A percentile compares a stretch with the other conserved stretches of the same genome.
Evolutionary conservation across 208 protist genomes (phyloP).

Genomic region (Crithidia fasciculata): DNA sequence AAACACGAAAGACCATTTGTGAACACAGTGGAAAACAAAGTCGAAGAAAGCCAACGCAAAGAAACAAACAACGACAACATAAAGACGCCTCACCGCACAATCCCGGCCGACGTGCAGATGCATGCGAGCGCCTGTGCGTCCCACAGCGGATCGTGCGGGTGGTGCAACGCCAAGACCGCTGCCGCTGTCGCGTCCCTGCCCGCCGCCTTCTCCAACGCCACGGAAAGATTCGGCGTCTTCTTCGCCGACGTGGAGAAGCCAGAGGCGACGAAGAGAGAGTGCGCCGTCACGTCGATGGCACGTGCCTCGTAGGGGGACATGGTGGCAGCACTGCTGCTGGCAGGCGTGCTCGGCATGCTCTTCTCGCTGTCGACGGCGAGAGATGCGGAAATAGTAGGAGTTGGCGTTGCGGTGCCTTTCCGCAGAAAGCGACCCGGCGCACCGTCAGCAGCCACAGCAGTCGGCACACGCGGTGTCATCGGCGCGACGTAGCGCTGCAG

Average conservation of each 20-base stretch:
- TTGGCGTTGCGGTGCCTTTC: neutral
- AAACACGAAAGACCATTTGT: too few species aligned
- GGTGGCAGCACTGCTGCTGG: neutral
- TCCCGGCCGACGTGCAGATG: constrained; percentile 47
- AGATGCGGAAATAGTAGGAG: neutral
- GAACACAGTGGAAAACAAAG: too few species aligned
- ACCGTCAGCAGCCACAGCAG: too few species aligned
- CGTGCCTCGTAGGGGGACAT: constrained; percentile 54
- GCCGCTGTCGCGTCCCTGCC: constrained; percentile 42
- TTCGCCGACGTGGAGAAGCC: constrained; percentile 52
- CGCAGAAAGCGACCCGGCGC: neutral
- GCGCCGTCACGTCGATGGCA: constrained; percentile 61
- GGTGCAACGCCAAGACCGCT: constrained; percentile 23
- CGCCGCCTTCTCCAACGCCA: constrained; percentile 50
- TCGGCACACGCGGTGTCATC: too few species aligned
- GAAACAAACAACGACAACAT: neutral
- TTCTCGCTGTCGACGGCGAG: neutral
- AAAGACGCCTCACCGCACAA: constrained; percentile 27
- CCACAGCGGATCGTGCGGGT: constrained; percentile 77
- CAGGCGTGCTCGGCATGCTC: too few species aligned
- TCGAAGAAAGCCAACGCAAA: neutral
- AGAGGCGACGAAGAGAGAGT: constrained; percentile 62
- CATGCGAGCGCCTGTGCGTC: constrained; percentile 84
- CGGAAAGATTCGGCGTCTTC: constrained; percentile 37
- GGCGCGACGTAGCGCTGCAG: neutral